Conservation (phyloP, 768 basidiomycete species). For the Pisolithus sp. region DNA sequence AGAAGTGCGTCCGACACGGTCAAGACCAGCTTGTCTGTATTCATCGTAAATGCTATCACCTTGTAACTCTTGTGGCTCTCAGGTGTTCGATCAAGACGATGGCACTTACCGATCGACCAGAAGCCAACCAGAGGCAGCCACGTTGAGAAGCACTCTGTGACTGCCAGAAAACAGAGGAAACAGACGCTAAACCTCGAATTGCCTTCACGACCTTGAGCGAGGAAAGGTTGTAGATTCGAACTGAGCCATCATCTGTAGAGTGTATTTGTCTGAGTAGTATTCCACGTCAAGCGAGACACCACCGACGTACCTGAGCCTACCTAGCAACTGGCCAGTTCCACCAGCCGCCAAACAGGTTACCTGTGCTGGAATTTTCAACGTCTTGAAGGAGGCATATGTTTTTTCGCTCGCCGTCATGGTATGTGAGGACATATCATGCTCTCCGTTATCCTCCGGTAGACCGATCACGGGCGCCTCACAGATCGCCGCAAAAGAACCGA, state of each 20-base stretch:
- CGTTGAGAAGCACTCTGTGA: slow-evolving; percentile 35
- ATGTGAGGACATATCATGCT: neutral
- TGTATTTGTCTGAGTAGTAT: neutral
- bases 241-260: slow-evolving; percentile 55
- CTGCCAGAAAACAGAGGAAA: slow-evolving; percentile 56
- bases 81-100: neutral
- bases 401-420: slow-evolving; percentile 4
- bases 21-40: slow-evolving; percentile 47
- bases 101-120: slow-evolving; percentile 46
- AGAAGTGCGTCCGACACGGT: slow-evolving; percentile 41
- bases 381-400: slow-evolving; percentile 8
- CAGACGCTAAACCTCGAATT: slow-evolving; percentile 50
- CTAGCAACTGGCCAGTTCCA: slow-evolving; percentile 42
- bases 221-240: slow-evolving; percentile 59
- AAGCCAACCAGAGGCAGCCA: slow-evolving; percentile 59
- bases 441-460: too few relatives aligned
- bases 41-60: slow-evolving; percentile 39
- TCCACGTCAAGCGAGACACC: neutral
- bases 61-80: neutral
- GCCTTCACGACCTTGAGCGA: slow-evolving; percentile 58
- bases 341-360: slow-evolving; percentile 51
- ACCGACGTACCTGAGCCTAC: slow-evolving; percentile 52
- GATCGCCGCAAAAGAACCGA: neutral
- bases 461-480: too few relatives aligned
- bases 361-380: slow-evolving; percentile 40